phyloP scores from a whole-genome alignment of 352 stramenopile species.

The Globisporangium emineosum region DNA sequence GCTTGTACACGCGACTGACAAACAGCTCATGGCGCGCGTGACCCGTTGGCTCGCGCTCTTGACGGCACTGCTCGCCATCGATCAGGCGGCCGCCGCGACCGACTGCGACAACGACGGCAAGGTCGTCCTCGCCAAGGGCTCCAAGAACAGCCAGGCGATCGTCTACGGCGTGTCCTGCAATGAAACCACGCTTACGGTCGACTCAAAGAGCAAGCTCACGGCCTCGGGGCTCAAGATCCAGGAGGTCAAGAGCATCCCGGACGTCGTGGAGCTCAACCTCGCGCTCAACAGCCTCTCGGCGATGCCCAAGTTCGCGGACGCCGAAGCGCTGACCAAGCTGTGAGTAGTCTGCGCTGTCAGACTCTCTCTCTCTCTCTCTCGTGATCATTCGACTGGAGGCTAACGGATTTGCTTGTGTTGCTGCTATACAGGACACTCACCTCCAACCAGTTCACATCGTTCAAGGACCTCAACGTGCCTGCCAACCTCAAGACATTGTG shows the following conservation, averaged over 20 bases:
- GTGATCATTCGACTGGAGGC: neutral
- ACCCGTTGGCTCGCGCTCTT: constrained; percentile 8
- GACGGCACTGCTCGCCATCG: neutral
- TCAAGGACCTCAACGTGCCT: constrained; percentile 40
- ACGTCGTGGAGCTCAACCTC: constrained; percentile 48
- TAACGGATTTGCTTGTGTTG: neutral
- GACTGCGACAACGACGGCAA: constrained; percentile 33
- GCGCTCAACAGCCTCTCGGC: constrained; percentile 54
- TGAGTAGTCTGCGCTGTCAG: constrained; percentile 19
- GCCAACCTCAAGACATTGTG: constrained; percentile 40
- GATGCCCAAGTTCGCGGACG: constrained; percentile 23
- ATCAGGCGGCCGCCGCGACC: neutral
- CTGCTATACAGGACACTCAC: constrained; percentile 38
- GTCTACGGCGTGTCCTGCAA: constrained; percentile 37
- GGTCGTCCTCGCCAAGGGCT: constrained; percentile 38
- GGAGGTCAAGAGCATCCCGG: constrained; percentile 41
- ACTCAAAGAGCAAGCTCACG: constrained; percentile 31
- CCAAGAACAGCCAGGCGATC: constrained; percentile 26
- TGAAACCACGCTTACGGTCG: constrained; percentile 28
- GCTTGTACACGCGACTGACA: neutral
- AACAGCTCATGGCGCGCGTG: constrained; percentile 12
- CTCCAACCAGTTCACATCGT: constrained; percentile 42
- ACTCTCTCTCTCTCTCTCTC: neutral
- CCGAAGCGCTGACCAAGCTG: constrained; percentile 38
- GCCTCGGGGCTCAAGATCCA: constrained; percentile 44